A percentile compares a stretch with the other conserved stretches of the same genome.
phyloP scores from a whole-genome alignment of 352 stramenopile species.

The Halophytophthora polymorphica region DNA sequence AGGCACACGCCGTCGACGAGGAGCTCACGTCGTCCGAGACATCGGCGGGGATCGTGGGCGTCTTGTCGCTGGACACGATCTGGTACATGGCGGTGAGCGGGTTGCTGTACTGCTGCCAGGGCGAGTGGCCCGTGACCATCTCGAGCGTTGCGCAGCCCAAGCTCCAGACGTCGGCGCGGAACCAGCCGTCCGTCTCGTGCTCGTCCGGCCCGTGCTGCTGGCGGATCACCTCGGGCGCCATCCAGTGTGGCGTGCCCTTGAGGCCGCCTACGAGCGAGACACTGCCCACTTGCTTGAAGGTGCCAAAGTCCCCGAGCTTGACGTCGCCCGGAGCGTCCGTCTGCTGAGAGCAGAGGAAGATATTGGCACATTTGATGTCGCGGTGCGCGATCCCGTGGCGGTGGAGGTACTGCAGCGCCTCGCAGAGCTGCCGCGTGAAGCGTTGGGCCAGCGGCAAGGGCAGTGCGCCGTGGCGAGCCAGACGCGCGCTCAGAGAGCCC shows the following conservation, averaged over 20 bases:
- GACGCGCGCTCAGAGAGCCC: conserved; percentile 59
- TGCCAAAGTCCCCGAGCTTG: conserved; percentile 80
- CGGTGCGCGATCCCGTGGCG: conserved; percentile 85
- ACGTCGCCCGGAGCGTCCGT: conserved; percentile 23
- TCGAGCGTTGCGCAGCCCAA: conserved; percentile 91
- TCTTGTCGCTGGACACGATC: conserved; percentile 75
- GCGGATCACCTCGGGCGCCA: conserved; percentile 77
- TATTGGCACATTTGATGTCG: conserved; percentile 87
- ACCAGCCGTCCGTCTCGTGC: conserved; percentile 58
- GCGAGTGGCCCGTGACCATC: conserved; percentile 90
- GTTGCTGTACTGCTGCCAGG: conserved; percentile 88
- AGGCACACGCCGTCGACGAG: too few species aligned
- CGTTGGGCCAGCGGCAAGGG: conserved; percentile 36
- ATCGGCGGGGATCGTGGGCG: conserved; percentile 53
- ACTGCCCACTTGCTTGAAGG: conserved; percentile 69
- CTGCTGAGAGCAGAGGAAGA: conserved; percentile 40
- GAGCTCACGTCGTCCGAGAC: conserved; percentile 47
- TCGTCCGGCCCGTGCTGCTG: conserved; percentile 14
- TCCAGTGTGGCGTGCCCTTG: conserved; percentile 87
- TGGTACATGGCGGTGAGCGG: conserved; percentile 90
- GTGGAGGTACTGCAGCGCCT: conserved; percentile 86
- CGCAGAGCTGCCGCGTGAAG: conserved; percentile 83
- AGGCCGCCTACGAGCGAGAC: conserved; percentile 70
- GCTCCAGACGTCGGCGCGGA: conserved; percentile 92
- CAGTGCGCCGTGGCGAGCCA: conserved; percentile 54